Base-by-base conservation (phyloP, 2,329 filamentous ascomycete species). In the Lachnellula willkommii region DNA sequence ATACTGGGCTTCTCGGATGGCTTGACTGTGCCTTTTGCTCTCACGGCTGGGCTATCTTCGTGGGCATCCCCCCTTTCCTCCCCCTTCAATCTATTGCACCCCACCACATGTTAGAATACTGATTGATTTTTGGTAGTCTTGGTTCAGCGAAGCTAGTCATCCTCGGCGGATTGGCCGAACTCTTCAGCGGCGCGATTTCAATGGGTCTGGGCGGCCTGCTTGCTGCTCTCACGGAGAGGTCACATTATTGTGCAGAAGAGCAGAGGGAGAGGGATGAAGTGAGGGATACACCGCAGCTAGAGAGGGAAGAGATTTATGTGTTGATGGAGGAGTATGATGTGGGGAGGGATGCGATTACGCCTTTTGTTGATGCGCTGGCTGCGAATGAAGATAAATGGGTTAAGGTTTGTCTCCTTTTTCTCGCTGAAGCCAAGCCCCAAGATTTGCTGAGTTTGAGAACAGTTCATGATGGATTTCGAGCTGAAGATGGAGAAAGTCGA, bases 1-100 rank as follows among this genome's bases (percentile, higher is more conserved):
- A 32, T 32, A 32, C 28, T 32, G 9, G 28, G 88, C 88, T 52
- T 91, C 63, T 85, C 88, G 0, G 88, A 92, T 66, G 88, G 88
- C 15, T 77, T 92, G 63, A 92, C 88, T 0, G 88, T 92, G 0
- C 88, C 88, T 0, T 92, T 92, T 63, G 88, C 88, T 15, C 75
- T 92, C 39, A 90, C 87, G 0, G 88, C 89, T 0, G 88, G 88
- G 14, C 76, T 92, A 1, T 85, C 82, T 2, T 79, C 79, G 50
- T 60, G 47, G 12, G 57, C 56, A 14, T n/a, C 9, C 28, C 28
- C 9, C 28, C 9, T 12, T 32, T 32, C 28, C 28, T 32, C 28
- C 28, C 28, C 26, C 9, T 32, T 32, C 9, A 11, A 1, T 32
- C 28, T 32, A 32, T 32, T 11, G 8, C 46, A 47, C 6, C 6